phyloP scores from a whole-genome alignment of 129 eudicot genomes.

The Calendula officinalis region DNA sequence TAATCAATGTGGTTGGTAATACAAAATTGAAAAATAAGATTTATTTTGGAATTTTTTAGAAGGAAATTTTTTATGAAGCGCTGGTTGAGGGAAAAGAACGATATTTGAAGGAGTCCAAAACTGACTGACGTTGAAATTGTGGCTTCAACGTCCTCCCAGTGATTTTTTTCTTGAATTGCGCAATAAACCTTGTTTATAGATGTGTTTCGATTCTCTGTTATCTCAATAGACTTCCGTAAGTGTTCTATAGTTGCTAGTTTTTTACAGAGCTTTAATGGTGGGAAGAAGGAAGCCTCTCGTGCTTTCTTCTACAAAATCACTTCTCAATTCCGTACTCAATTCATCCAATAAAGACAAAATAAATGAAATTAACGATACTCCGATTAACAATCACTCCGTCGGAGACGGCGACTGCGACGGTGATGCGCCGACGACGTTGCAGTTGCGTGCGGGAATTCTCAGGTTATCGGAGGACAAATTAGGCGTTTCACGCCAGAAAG shows the following conservation, averaged over 20 bases:
- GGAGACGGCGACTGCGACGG: slow-evolving; percentile 10
- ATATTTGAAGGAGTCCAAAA: too few relatives aligned
- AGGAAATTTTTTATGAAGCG: too few relatives aligned
- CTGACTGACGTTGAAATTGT: slow-evolving; percentile 16
- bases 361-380: slow-evolving; percentile 26
- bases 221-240: not conserved
- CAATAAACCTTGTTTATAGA: slow-evolving; percentile 13
- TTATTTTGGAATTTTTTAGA: too few relatives aligned
- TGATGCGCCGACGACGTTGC: slow-evolving; percentile 27
- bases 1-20: too few relatives aligned
- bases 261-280: slow-evolving; percentile 39
- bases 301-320: slow-evolving; percentile 79
- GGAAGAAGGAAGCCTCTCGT: slow-evolving; percentile 86
- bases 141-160: not conserved
- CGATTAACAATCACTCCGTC: slow-evolving; percentile 11
- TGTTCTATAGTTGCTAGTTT: not conserved
- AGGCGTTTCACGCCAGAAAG: slow-evolving; percentile 18
- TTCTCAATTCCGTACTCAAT: slow-evolving; percentile 49
- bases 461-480: slow-evolving; percentile 36
- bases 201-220: not conserved
- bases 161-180: slow-evolving; percentile 26
- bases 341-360: slow-evolving; percentile 23
- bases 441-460: slow-evolving; percentile 68
- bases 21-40: too few relatives aligned
- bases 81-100: too few relatives aligned